Evolutionary conservation across 192 early-diverging fungal genomes (phyloP), one percentile per base, ranked within the genome.

Genomic region (Mortierella antarctica): DNA sequence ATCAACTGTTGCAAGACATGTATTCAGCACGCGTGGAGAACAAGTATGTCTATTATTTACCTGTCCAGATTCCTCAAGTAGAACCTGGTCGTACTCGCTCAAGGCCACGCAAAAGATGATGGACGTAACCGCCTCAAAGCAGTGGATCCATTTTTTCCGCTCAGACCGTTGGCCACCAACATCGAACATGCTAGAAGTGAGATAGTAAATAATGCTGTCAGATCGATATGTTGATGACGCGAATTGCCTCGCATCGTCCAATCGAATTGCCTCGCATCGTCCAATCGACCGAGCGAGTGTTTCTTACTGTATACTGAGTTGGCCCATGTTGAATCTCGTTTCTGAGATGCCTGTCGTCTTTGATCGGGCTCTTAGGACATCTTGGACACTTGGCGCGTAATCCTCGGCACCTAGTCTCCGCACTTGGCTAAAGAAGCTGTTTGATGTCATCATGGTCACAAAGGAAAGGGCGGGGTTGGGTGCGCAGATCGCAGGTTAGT

Each of bases 281-380:
- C 45, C 7, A 15, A 10, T 15, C 50, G 8, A 20, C 21, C 5
- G n/a, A n/a, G 42, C 12, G 54, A 23, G 8, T 55, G 11, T 1
- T 17, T 23, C 91, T 86, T 91, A 86, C 93, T 93, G 93, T 89
- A 99, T 90, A 78, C 85, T 94, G 39, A 97, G 85, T 67, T 94
- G 90, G 41, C 94, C 95, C 90, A 98, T 94, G 71, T 92, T 93
- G 83, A 98, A 97, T 58, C 92, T 90, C 21, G 94, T 97, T 85
- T 99, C 97, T 14, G 93, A 96, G 74, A 99, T 99, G 70, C 96
- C 96, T 17, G 97, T 99, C 4, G 97, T 98, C 85, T 98, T 99
- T 48, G 95, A 94, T 62, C 97, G 93, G n/a, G 97, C 94, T n/a
- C 95, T 86, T 62, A 99, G 88, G 20, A 99, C 95, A 82, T 99